These are phyloP conservation scores for Oidiodendron maius DNA, from an alignment of 495 filamentous ascomycete species.

Conservation along the genomic window DNA sequence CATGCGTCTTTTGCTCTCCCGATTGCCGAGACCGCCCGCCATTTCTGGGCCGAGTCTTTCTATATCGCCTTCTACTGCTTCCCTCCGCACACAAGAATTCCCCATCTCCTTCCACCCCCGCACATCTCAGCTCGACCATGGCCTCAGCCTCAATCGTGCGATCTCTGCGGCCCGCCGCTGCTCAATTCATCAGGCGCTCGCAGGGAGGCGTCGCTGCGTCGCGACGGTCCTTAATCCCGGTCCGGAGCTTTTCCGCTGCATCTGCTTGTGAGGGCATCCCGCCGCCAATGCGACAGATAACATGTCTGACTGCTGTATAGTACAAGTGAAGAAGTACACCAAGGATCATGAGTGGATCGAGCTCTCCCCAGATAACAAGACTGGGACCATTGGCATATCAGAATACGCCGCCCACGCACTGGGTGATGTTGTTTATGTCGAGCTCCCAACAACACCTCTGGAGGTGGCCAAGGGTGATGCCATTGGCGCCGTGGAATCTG, in stretches of 20 bases:
- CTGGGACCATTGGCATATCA: slow-evolving; percentile 75
- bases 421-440: slow-evolving; percentile 94
- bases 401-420: slow-evolving; percentile 84
- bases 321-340: slow-evolving; percentile 79
- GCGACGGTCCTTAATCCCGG: slow-evolving; percentile 8
- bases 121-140: slow-evolving; percentile 3
- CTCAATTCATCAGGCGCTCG: slow-evolving; percentile 11
- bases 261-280: slow-evolving; percentile 8
- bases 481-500: slow-evolving; percentile 92
- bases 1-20: too few species aligned
- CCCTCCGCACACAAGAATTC: too few species aligned
- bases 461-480: slow-evolving; percentile 65
- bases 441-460: slow-evolving; percentile 67
- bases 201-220: slow-evolving; percentile 11
- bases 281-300: neutral
- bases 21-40: too few species aligned
- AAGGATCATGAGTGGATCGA: slow-evolving; percentile 98
- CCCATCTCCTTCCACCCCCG: too few species aligned
- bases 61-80: too few species aligned
- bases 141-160: slow-evolving; percentile 25
- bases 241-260: slow-evolving; percentile 18
- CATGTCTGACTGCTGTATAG: slow-evolving; percentile 24
- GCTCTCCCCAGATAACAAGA: slow-evolving; percentile 66
- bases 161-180: slow-evolving; percentile 20
- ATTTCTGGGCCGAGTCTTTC: too few species aligned